phyloP scores from a whole-genome alignment of 192 early-diverging fungal genomes.

The Gaertneriomyces sp. region DNA sequence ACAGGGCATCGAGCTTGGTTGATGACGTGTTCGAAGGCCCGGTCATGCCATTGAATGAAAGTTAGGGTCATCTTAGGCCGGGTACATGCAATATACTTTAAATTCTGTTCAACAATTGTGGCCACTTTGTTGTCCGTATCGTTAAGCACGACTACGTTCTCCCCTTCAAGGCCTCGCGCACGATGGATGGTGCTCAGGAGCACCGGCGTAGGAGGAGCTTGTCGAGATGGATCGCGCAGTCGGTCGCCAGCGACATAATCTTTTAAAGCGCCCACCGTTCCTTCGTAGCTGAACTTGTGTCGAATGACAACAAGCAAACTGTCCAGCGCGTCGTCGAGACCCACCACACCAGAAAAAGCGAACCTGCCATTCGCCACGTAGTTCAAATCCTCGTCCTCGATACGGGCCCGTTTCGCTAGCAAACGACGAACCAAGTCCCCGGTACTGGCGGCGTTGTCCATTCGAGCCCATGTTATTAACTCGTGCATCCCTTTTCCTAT shows the following conservation, averaged over 20 bases:
- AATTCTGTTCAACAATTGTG: slow-evolving; percentile 11
- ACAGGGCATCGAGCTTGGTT: not conserved
- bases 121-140: slow-evolving; percentile 14
- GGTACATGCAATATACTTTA: slow-evolving; percentile 29
- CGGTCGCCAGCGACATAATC: not conserved
- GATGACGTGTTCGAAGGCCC: slow-evolving; percentile 11
- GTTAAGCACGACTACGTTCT: slow-evolving; percentile 25
- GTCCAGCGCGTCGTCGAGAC: slow-evolving; percentile 26
- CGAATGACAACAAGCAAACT: slow-evolving; percentile 7
- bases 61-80: slow-evolving; percentile 10
- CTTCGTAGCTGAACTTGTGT: not conserved
- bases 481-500: slow-evolving; percentile 16
- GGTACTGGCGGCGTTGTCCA: not conserved
- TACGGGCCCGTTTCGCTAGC: not conserved
- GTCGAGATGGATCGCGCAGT: not conserved
- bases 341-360: slow-evolving; percentile 4
- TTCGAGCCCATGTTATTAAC: not conserved
- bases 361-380: not conserved
- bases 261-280: not conserved
- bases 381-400: slow-evolving; percentile 10
- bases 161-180: slow-evolving; percentile 26
- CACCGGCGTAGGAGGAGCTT: not conserved
- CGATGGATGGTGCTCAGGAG: slow-evolving; percentile 24
- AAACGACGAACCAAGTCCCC: not conserved
- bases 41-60: slow-evolving; percentile 14